These are phyloP conservation scores for Aurantiochytrium sp. DNA, from an alignment of 108 stramenopile species.

Conservation along the genomic window DNA sequence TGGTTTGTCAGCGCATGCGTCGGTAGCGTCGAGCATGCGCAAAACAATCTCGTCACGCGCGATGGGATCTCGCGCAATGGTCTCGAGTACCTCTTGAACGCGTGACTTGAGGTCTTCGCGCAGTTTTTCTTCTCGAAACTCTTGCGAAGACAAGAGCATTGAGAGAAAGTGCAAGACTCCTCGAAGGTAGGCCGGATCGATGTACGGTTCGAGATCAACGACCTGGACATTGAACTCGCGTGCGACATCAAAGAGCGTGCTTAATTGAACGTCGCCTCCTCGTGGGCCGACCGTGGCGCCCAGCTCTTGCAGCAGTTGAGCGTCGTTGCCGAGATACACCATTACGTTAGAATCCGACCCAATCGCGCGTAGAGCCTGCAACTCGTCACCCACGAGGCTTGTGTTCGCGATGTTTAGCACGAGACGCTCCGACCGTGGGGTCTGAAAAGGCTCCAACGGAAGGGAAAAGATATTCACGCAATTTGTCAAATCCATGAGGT, in stretches of 20 bases:
- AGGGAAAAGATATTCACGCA: background rate
- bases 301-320: too few relatives aligned
- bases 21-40: background rate
- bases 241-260: background rate
- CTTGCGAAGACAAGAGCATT: background rate
- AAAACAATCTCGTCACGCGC: background rate
- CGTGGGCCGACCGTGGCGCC: too few relatives aligned
- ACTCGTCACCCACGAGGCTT: background rate
- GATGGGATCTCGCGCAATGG: background rate
- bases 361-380: background rate
- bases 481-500: background rate
- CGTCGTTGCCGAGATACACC: background rate
- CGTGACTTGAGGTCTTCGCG: background rate
- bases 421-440: background rate
- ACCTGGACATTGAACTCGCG: background rate
- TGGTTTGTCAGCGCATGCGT: slow-evolving; percentile 5
- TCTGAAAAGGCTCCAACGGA: background rate
- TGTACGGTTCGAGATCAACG: background rate
- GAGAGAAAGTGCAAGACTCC: background rate
- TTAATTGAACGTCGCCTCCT: background rate
- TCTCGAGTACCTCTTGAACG: background rate
- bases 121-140: background rate
- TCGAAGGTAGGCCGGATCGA: background rate
- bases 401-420: background rate
- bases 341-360: background rate